These are phyloP conservation scores for Fusarium xyrophilum DNA, from an alignment of 2,329 filamentous ascomycete genomes.

Conservation along the genomic window DNA sequence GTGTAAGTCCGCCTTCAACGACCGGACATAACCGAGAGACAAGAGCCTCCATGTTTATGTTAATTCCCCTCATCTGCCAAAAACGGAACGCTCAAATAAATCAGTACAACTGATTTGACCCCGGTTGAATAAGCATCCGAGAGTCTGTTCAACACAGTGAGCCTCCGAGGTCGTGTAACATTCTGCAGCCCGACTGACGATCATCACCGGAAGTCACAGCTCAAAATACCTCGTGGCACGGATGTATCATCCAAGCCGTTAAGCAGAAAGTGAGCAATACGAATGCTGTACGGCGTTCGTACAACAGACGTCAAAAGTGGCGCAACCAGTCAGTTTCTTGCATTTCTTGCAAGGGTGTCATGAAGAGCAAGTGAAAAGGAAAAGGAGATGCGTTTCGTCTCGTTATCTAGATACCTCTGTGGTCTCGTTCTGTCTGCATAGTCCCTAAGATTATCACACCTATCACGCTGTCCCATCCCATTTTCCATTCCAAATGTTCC, in stretches of 20 bases:
- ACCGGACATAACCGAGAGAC: conserved; percentile 33
- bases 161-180: conserved; percentile 4
- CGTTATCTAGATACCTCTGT: conserved; percentile 23
- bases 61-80: conserved; percentile 24
- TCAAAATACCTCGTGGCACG: conserved; percentile 5
- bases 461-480: conserved; percentile 3
- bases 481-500: conserved; percentile 17
- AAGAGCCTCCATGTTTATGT: not conserved
- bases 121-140: conserved; percentile 4
- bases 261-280: conserved; percentile 24
- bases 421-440: conserved; percentile 16
- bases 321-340: conserved; percentile 2
- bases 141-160: conserved; percentile 1
- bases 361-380: not conserved
- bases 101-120: conserved; percentile 6
- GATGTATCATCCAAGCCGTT: conserved; percentile 5
- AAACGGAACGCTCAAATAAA: conserved; percentile 8
- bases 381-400: conserved; percentile 30
- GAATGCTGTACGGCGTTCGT: conserved; percentile 30
- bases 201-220: not conserved
- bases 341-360: not conserved
- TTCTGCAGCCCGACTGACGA: not conserved
- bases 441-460: conserved; percentile 7
- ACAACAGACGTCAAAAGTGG: conserved; percentile 37
- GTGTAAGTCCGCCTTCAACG: conserved; percentile 24